Percentiles rank a stretch among this genome's conserved stretches.
phyloP scores from a whole-genome alignment of 345 rosid species.

The Euphorbia lathyris region DNA sequence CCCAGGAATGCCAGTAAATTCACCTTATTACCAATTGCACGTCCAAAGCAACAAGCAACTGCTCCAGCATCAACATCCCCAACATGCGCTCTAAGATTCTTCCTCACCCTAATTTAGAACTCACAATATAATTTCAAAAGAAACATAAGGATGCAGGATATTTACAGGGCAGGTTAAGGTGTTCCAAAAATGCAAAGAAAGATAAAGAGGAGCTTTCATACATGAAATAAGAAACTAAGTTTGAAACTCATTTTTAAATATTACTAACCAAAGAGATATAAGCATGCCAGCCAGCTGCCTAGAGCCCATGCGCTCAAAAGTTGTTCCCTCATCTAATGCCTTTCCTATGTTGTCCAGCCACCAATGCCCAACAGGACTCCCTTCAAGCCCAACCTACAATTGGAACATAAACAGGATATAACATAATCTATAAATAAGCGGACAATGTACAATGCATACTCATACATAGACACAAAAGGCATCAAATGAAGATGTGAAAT shows the following conservation, averaged over 20 bases:
- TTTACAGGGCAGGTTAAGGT: not conserved
- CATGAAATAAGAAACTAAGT: not conserved
- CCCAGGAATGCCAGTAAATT: conserved; percentile 14
- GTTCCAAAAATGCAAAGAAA: conserved; percentile 3
- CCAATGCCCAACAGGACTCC: conserved; percentile 89
- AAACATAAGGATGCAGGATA: not conserved
- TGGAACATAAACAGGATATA: conserved; percentile 19
- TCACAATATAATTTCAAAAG: conserved; percentile 9
- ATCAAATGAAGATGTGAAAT: not conserved
- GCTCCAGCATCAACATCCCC: conserved; percentile 98
- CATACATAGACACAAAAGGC: not conserved
- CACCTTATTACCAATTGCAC: conserved; percentile 98
- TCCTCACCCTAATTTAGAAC: conserved; percentile 72
- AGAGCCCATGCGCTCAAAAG: conserved; percentile 97
- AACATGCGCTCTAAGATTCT: conserved; percentile 70
- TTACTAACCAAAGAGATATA: conserved; percentile 78
- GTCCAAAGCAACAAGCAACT: conserved; percentile 98
- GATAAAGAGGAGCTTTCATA: not conserved
- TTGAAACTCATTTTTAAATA: not conserved
- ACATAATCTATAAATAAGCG: not conserved
- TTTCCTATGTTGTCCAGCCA: conserved; percentile 92
- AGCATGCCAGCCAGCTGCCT: conserved; percentile 93
- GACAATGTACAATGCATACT: not conserved
- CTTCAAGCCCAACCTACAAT: conserved; percentile 97
- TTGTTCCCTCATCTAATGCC: conserved; percentile 67